Evolutionary conservation across 106 monocot species (phyloP).

Genomic region (Platanthera zijinensis): DNA sequence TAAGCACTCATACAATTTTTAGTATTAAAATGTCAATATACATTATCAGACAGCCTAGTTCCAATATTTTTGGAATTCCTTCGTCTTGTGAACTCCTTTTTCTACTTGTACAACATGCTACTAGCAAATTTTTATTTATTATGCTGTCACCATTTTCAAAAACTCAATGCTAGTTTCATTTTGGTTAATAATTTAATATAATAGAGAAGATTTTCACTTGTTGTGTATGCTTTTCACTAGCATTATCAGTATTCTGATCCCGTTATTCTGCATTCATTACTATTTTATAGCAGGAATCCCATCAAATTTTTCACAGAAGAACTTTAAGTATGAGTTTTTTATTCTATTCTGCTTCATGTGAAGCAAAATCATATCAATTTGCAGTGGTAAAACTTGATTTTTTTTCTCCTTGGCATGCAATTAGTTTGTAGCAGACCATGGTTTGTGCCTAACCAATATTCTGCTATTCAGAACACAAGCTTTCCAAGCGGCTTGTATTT

Average conservation of each 20-base stretch:
- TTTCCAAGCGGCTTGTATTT: neutral
- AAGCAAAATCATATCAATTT: neutral
- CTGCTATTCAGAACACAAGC: neutral
- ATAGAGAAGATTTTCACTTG: neutral
- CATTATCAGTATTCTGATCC: neutral
- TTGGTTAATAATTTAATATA: neutral
- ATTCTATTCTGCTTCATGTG: neutral
- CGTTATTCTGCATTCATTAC: no score
- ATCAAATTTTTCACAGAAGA: no score
- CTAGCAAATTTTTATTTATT: neutral
- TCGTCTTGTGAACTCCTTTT: neutral
- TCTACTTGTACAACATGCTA: neutral
- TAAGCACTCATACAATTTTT: constrained; percentile 4
- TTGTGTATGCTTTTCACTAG: neutral
- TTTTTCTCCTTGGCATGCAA: neutral
- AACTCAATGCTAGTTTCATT: neutral
- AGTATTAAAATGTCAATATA: neutral
- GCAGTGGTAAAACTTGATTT: neutral
- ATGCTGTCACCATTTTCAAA: neutral
- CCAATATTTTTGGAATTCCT: neutral
- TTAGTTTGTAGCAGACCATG: neutral
- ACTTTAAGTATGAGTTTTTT: no score
- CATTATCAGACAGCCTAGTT: neutral
- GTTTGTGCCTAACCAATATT: neutral
- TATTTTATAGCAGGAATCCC: no score